Base-by-base conservation (phyloP, 768 basidiomycete species). In the Boletus subparvulus region DNA sequence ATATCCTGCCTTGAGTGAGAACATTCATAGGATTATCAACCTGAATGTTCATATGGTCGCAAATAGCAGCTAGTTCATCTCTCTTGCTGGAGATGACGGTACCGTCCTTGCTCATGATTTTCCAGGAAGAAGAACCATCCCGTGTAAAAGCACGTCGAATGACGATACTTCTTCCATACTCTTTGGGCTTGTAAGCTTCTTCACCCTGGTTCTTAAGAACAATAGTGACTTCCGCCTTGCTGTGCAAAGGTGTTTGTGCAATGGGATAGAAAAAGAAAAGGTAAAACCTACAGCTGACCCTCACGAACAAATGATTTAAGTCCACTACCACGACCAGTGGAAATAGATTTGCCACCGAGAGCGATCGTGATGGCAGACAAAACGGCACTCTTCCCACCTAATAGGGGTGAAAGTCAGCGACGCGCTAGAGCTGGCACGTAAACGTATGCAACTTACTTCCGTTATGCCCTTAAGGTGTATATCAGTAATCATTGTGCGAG, bases 11-110 rank as follows among this genome's bases (percentile, higher is more conserved):
- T 79, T 94, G 92, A 1, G 92, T 94, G 43, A 96, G 79, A 26
- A 99, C 88, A 59, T 92, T 98, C 85, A 98, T 86, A 2, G 95
- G 96, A 66, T 95, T 95, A 69, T 97, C 94, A 56, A 97, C 92
- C 68, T 96, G 94, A 53, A 99, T 92, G 64, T 94, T 94, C 88
- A 97, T 96, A 61, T 94, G 89, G 68, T 96, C 92, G 64, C 89
- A 89, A 48, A 99, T 98, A 2, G 87, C 83, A 17, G 89, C 81
- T 12, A 99, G 73, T 66, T 98, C 94, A 11, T 92, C 87, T 61
- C 85, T 84, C 75, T 91, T 94, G 14, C 77, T 86, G 35, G 86
- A 87, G 55, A 97, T 73, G 11, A 84, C 67, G 61, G 79, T 81
- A 37, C 83, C 85, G 24, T 87, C 83, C 65, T 80, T 83, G 61